A percentile compares a stretch with the other conserved stretches of the same genome.
Evolutionary conservation across 2,329 filamentous ascomycete species (phyloP).

Genomic region (Pyrenophora tritici-repentis): DNA sequence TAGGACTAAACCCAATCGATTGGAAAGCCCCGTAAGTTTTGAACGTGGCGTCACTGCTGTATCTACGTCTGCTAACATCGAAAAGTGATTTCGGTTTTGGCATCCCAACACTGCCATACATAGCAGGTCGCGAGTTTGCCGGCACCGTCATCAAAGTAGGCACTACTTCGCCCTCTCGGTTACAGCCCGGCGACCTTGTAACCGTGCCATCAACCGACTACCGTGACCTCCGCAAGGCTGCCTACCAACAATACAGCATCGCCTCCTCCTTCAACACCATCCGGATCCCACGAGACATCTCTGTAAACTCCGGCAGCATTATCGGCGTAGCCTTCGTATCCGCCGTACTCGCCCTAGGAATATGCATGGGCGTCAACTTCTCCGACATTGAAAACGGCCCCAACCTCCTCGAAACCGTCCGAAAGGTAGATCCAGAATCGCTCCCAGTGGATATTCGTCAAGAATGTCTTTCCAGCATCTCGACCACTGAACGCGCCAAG

Average conservation of each 20-base stretch:
- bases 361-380: constrained; percentile 73
- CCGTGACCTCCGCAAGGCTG: constrained; percentile 71
- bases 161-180: constrained; percentile 50
- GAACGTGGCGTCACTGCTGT: not conserved
- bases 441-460: constrained; percentile 65
- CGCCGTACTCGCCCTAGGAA: constrained; percentile 67
- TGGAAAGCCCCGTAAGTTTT: constrained; percentile 70
- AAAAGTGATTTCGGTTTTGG: constrained; percentile 71
- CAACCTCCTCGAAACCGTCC: constrained; percentile 61
- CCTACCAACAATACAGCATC: constrained; percentile 72
- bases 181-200: constrained; percentile 50
- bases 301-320: constrained; percentile 62
- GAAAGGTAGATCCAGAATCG: constrained; percentile 50
- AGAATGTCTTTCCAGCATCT: constrained; percentile 66
- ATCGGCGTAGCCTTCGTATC: constrained; percentile 75
- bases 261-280: constrained; percentile 69
- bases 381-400: constrained; percentile 59
- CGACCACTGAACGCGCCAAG: constrained; percentile 58
- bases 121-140: constrained; percentile 71
- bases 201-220: constrained; percentile 77
- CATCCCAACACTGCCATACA: constrained; percentile 69
- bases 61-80: not conserved
- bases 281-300: constrained; percentile 61
- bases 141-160: constrained; percentile 63
- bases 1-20: constrained; percentile 77